Evolutionary conservation across 2,329 filamentous ascomycete species (phyloP), one percentile per base, ranked within the genome.

Genomic region (Mycosphaerelloides madeirae): DNA sequence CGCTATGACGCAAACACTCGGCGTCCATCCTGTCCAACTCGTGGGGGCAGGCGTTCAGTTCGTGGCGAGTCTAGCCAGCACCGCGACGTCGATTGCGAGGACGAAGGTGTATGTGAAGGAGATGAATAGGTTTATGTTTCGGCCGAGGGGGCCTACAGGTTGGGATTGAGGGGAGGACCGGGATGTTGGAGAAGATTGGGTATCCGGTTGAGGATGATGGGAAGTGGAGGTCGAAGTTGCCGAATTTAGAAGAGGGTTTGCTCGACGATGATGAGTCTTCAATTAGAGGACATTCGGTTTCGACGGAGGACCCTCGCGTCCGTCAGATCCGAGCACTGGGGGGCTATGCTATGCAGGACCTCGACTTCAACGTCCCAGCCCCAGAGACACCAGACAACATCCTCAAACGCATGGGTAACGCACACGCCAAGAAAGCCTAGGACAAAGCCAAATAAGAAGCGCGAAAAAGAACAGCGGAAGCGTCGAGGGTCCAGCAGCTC

Each of bases 21-120:
- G 60, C 15, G 38, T 56, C 1, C 57, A 54, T 1, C 44, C 54
- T 2, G 49, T 57, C 29, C 47, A 49, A 18, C 46, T 35, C 8
- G 54, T 52, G 9, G 55, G 55, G 2, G 48, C 48, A 4, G 49
- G 57, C 7, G 36, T 60, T 3, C 52, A 57, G 38, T 29, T 55
- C 14, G 43, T 37, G 1, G 53, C 51, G 6, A 50, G 55, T 13
- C 1, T 42, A 4, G 43, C 32, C 5, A 45, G 42, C n/a, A 38
- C 38, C 11, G 46, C 46, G 15, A 37, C 46, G 9, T 45, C 42
- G n/a, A 29, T 35, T 5, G 38, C 38, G 5, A 14, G 46, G 11
- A 45, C 42, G 22, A 46, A 16, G 16, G 43, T 18, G 32, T 50
- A 41, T 15, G 19, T 46, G 15, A 46, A 50, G 28, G 39, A 37